phyloP scores from a whole-genome alignment of 2,329 filamentous ascomycete genomes.

The Colletotrichum eremochloae region DNA sequence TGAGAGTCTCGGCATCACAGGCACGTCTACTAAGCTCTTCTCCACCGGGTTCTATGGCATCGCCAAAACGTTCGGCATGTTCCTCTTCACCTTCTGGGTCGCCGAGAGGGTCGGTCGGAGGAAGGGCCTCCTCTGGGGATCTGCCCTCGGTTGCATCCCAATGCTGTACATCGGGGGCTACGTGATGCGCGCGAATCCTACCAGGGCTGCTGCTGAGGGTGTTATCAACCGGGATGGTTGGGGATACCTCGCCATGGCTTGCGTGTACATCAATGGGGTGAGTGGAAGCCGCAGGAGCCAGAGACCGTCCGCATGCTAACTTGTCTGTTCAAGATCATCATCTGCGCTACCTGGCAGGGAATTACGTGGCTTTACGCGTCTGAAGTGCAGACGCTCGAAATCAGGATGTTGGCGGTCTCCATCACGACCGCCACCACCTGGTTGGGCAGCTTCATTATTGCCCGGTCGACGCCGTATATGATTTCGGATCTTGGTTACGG shows the following conservation, averaged over 20 bases:
- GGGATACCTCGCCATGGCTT: slow-evolving; percentile 61
- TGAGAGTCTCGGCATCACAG: slow-evolving; percentile 53
- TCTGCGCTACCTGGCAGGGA: slow-evolving; percentile 58
- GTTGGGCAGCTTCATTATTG: slow-evolving; percentile 57
- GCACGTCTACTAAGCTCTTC: slow-evolving; percentile 52
- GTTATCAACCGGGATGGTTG: slow-evolving; percentile 57
- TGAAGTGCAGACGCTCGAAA: slow-evolving; percentile 60
- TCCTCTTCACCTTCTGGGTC: slow-evolving; percentile 58
- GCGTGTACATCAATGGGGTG: slow-evolving; percentile 58
- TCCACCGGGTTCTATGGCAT: slow-evolving; percentile 58
- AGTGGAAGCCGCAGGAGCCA: neutral
- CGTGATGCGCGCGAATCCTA: slow-evolving; percentile 51
- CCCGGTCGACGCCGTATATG: slow-evolving; percentile 57
- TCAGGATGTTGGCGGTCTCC: slow-evolving; percentile 53
- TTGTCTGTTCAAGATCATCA: slow-evolving; percentile 44
- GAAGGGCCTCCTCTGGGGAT: slow-evolving; percentile 60
- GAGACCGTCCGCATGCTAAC: neutral
- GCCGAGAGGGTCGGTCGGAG: slow-evolving; percentile 63
- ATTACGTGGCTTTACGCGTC: slow-evolving; percentile 61
- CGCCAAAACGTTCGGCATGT: slow-evolving; percentile 53
- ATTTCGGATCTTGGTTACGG: slow-evolving; percentile 59
- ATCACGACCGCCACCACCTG: slow-evolving; percentile 54
- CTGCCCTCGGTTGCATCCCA: slow-evolving; percentile 54
- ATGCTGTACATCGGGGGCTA: slow-evolving; percentile 58
- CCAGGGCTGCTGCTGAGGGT: slow-evolving; percentile 58